Conservation (phyloP, 2,329 filamentous ascomycete genomes). For the Aspergillus pseudoviridinutans region DNA sequence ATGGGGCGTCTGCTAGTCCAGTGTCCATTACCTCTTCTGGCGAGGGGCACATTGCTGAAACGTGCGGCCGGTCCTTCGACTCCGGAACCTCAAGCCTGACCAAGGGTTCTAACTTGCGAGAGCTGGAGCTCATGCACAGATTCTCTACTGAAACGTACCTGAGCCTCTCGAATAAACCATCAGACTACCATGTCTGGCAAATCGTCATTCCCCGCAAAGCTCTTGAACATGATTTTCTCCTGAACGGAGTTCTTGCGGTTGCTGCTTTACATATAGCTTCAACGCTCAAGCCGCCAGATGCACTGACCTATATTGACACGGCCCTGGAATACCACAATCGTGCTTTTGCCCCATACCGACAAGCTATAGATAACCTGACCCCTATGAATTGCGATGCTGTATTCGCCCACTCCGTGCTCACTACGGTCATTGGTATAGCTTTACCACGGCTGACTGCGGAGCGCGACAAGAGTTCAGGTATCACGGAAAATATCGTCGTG, state of each 20-base stretch:
- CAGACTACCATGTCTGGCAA: slow-evolving; percentile 37
- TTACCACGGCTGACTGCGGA: slow-evolving; percentile 30
- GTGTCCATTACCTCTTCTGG: neutral
- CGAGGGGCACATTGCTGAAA: neutral
- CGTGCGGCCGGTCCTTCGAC: neutral
- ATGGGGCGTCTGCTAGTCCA: slow-evolving; percentile 7
- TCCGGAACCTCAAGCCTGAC: neutral
- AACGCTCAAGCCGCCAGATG: slow-evolving; percentile 23
- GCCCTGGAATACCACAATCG: slow-evolving; percentile 35
- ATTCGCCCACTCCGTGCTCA: slow-evolving; percentile 35
- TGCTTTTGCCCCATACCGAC: slow-evolving; percentile 32
- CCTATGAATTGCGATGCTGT: slow-evolving; percentile 36
- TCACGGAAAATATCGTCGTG: slow-evolving; percentile 34
- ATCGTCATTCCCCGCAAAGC: slow-evolving; percentile 39
- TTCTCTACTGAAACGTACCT: slow-evolving; percentile 48
- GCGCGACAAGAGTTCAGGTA: slow-evolving; percentile 25
- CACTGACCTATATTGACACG: slow-evolving; percentile 32
- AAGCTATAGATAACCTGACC: slow-evolving; percentile 32
- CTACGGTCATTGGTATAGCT: slow-evolving; percentile 33
- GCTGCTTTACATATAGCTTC: slow-evolving; percentile 40
- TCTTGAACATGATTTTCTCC: slow-evolving; percentile 38
- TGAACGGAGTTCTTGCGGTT: slow-evolving; percentile 40
- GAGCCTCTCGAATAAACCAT: slow-evolving; percentile 33
- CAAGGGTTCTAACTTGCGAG: slow-evolving; percentile 23
- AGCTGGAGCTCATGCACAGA: slow-evolving; percentile 52